Evolutionary conservation across 768 basidiomycete genomes (phyloP), one percentile per base, ranked within the genome.

Genomic region (Glaciozyma martinii): DNA sequence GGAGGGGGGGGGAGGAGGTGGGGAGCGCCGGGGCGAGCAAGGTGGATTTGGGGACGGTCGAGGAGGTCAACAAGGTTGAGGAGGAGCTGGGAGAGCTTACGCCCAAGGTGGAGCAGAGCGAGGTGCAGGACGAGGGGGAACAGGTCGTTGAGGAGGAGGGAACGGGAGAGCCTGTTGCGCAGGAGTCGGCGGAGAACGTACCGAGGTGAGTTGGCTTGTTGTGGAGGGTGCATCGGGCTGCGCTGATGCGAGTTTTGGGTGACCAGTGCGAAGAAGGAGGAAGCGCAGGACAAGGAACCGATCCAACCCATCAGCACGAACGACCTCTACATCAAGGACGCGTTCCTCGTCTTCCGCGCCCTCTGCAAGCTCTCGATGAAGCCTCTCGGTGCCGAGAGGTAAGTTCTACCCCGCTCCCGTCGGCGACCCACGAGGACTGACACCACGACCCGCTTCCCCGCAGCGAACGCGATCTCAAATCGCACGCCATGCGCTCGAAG

Each of bases 291-390:
- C 1, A 58, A 55, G 19, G 55, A 40, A 29, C 57, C 65, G n/a
- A 7, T 47, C 15, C 55, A 61, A 6, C 56, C 56, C 32, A 60
- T 73, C 55, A 68, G 65, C 25, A 80, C 82, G n/a, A 85, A 88
- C 59, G 94, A 99, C 71, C 78, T 97, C 61, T 94, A 92, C 76
- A 82, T 95, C 74, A 98, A 98, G 75, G 95, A 99, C 74, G 92
- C 95, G 0, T 99, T 97, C 80, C 82, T 99, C 66, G 94, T 99
- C 44, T 94, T 98, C 78, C 83, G 95, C 54, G 93, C 95, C 0
- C 80, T 99, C 16, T 98, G 95, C 80, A 98, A 98, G 75, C 79
- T 98, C 69, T 93, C 91, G 13, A 98, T 97, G 93, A 98, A 98
- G 76, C 89, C 93, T 16, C 79, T 99, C 55, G 89, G 90, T 71